Conservation (phyloP, 768 basidiomycete genomes). For the Pleurotus ostreatus region DNA sequence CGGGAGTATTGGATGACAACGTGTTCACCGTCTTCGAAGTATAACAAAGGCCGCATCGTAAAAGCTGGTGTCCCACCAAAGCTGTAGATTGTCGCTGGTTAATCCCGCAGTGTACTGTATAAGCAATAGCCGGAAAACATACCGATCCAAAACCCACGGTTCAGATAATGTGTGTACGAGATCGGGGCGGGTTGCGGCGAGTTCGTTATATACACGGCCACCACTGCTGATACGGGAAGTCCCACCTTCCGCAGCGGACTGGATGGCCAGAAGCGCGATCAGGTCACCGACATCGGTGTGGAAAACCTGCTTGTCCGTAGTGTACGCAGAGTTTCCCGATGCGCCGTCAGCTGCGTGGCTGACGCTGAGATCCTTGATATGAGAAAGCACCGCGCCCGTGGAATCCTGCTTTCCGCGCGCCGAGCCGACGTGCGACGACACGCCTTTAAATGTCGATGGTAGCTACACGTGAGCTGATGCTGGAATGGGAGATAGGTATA, state of each 20-base stretch:
- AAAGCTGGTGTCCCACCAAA: conserved; percentile 13
- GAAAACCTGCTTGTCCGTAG: conserved; percentile 47
- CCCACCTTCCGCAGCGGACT: conserved; percentile 39
- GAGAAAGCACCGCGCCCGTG: conserved; percentile 38
- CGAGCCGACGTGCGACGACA: conserved; percentile 43
- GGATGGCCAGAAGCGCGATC: conserved; percentile 38
- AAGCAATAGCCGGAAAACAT: neutral
- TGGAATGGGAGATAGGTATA: conserved; percentile 12
- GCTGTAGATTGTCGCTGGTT: neutral
- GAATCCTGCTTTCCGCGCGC: conserved; percentile 40
- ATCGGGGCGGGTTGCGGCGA: conserved; percentile 42
- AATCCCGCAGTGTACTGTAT: neutral
- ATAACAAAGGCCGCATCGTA: conserved; percentile 13
- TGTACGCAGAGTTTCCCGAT: conserved; percentile 42
- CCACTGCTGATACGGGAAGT: conserved; percentile 41
- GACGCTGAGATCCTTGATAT: conserved; percentile 43
- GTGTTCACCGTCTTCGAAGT: conserved; percentile 13
- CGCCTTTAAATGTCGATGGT: conserved; percentile 28
- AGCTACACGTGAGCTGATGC: conserved; percentile 14
- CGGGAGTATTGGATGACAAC: conserved; percentile 17
- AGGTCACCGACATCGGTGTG: conserved; percentile 45
- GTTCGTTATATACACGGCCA: conserved; percentile 40
- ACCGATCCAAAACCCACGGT: conserved; percentile 41
- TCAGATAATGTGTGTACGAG: conserved; percentile 35
- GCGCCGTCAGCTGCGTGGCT: conserved; percentile 38